phyloP scores from a whole-genome alignment of 2,329 filamentous ascomycete genomes.

The Pseudofabraea citricarpa region DNA sequence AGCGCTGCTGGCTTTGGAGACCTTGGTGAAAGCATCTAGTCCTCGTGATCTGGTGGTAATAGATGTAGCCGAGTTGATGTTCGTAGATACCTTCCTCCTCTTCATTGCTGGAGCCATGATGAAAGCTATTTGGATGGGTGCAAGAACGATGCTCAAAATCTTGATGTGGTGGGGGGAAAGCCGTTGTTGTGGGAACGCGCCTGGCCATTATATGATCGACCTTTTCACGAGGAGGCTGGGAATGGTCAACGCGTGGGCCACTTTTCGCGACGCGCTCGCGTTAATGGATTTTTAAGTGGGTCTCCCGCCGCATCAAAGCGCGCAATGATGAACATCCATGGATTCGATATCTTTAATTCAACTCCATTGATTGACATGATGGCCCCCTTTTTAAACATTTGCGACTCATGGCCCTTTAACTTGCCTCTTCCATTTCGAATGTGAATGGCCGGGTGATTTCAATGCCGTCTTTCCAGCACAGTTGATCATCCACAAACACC shows the following conservation, averaged over 20 bases:
- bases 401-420: too few relatives aligned
- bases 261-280: too few relatives aligned
- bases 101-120: conserved; percentile 26
- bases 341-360: too few relatives aligned
- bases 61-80: conserved; percentile 9
- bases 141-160: conserved; percentile 14
- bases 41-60: conserved; percentile 24
- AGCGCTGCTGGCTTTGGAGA: conserved; percentile 34
- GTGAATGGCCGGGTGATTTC: not conserved
- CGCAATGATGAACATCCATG: too few relatives aligned
- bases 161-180: conserved; percentile 11
- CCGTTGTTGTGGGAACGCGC: conserved; percentile 12
- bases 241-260: too few relatives aligned
- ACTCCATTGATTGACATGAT: too few relatives aligned
- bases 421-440: too few relatives aligned
- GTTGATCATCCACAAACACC: not conserved
- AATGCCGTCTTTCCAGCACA: not conserved
- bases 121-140: conserved; percentile 10
- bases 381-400: too few relatives aligned
- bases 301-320: too few relatives aligned
- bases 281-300: too few relatives aligned
- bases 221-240: too few relatives aligned
- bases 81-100: conserved; percentile 22
- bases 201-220: conserved; percentile 6
- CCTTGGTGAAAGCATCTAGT: conserved; percentile 38